A percentile compares a stretch with the other conserved stretches of the same genome.
Conservation (phyloP, 2,329 filamentous ascomycete species). For the Grosmannia clavigera region DNA sequence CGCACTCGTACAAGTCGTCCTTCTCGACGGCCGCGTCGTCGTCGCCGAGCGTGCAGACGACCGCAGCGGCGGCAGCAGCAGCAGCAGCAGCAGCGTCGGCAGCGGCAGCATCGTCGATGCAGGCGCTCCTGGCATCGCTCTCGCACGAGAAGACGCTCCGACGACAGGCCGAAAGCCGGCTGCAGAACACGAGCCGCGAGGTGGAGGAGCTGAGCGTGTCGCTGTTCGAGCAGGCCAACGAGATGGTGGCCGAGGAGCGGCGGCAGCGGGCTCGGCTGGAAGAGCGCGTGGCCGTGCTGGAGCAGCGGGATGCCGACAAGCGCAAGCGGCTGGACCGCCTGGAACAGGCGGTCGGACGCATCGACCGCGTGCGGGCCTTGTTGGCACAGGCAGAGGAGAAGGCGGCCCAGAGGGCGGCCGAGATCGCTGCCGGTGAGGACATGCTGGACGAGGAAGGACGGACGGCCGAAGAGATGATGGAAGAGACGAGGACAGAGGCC, state of each 20-base stretch:
- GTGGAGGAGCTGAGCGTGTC: conserved; percentile 66
- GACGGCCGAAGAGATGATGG: not conserved
- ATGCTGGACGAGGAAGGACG: no score
- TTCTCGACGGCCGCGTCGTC: not conserved
- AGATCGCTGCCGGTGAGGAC: not conserved
- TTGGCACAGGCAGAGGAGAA: conserved; percentile 20
- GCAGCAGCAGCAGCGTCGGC: conserved; percentile 6
- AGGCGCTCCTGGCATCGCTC: conserved; percentile 51
- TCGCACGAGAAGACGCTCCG: conserved; percentile 55
- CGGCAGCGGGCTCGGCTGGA: conserved; percentile 59
- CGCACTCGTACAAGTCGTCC: conserved; percentile 11
- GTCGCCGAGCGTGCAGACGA: not conserved
- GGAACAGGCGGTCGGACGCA: conserved; percentile 57
- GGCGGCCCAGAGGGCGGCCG: not conserved
- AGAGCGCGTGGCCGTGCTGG: conserved; percentile 55
- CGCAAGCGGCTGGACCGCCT: conserved; percentile 53
- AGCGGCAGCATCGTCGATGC: conserved; percentile 15
- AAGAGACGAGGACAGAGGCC: not conserved
- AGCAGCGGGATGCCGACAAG: conserved; percentile 60
- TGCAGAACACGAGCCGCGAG: conserved; percentile 56
- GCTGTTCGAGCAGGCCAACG: conserved; percentile 73
- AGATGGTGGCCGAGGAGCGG: conserved; percentile 73
- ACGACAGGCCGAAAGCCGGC: conserved; percentile 53
- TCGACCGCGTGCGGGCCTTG: conserved; percentile 56
- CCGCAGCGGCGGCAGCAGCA: conserved; percentile 7